Evolutionary conservation across 768 basidiomycete genomes (phyloP).

Genomic region (Strobilomyces dryophilus): DNA sequence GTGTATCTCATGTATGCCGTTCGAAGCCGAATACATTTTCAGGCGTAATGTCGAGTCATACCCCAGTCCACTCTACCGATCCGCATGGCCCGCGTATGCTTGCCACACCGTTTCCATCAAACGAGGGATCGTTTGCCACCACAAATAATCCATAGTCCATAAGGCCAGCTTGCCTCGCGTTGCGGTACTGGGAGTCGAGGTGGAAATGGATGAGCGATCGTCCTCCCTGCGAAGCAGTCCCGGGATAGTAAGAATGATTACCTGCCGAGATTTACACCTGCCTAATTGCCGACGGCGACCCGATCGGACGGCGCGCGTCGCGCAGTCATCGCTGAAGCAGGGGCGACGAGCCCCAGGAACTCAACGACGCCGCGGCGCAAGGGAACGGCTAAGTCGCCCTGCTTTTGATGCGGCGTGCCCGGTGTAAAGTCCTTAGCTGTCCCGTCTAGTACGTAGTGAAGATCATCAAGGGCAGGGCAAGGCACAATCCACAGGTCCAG

Average conservation of each 20-base stretch:
- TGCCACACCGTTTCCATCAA: not conserved
- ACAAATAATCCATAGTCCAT: not conserved
- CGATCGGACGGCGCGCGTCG: not conserved
- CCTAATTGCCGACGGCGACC: not conserved
- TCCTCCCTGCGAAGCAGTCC: not conserved
- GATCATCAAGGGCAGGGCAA: not conserved
- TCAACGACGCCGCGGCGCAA: not conserved
- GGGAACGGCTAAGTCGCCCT: not conserved
- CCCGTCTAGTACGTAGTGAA: not conserved
- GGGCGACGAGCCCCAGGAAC: not conserved
- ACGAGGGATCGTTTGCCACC: not conserved
- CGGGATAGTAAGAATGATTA: slow-evolving; percentile 6
- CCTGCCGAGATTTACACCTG: slow-evolving; percentile 1
- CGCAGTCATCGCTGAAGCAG: not conserved
- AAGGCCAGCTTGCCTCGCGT: not conserved
- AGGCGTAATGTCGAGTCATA: not conserved
- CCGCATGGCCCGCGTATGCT: not conserved
- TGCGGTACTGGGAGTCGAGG: not conserved
- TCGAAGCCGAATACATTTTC: not conserved
- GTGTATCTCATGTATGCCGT: not conserved
- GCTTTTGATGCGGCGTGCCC: not conserved
- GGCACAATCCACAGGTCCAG: not conserved
- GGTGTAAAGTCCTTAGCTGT: not conserved
- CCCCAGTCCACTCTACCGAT: not conserved
- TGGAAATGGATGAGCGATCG: not conserved